Base-by-base conservation (phyloP, 1,284 basidiomycete genomes). In the Apiotrichum mycotoxinovorans region DNA sequence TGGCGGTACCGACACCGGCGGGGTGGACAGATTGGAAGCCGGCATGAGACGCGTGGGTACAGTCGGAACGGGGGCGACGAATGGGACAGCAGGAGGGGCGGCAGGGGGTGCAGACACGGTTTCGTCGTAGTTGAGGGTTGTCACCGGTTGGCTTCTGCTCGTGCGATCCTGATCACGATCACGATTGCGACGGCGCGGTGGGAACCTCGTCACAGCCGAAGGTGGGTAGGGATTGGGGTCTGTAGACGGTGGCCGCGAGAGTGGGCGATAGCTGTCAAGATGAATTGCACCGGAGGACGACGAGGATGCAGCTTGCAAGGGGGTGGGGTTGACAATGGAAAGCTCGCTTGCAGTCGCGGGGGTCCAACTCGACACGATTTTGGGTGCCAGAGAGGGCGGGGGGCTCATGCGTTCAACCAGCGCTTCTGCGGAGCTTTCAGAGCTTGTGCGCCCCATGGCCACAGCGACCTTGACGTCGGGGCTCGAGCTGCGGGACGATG, bases 381-480 rank as follows among this genome's bases (percentile, higher is more conserved):
- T 48, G 15, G 57, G 48, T 5, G 49, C 45, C 4, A 45, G 41
- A 2, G 35, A 40, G 2, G 38, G 42, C 1, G 51, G 51, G 15
- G 58, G 55, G 26, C 51, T 58, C 62, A 65, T 62, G 20, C 64
- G 63, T 26, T 67, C 65, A 14, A 65, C 48, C 15, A 59, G 52
- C 3, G 53, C 51, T 22, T 67, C 67, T 5, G 60, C 60, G 5
- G 65, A 67, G 46, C 60, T 61, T 23, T 68, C 62, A 2, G 69
- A 69, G 18, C 54, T 47, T 0, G 49, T 42, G 38, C 50, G 43
- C 12, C 43, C 26, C 30, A 50, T 65, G 17, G 51, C 49, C 11
- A 68, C 52, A 4, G 63, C 44, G 1, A 66, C 58, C n/a, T 65
- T 64, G 22, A 71, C 51, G 11, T 69, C 68, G 4, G 65, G 61